Conservation (phyloP, 257 asterid genomes). For the Solanum pinnatisectum region DNA sequence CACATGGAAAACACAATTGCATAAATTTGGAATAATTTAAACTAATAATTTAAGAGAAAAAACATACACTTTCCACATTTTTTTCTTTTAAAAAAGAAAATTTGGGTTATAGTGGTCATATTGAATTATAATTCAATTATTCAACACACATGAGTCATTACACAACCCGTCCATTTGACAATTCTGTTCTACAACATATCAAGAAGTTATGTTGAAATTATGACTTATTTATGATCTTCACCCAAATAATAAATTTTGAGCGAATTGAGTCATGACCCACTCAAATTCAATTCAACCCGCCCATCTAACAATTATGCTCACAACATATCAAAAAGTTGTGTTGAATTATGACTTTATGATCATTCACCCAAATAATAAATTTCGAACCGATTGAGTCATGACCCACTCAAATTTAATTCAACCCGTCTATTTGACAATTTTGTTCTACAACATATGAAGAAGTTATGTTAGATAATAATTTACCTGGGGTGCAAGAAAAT, state of each 20-base stretch:
- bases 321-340: background rate
- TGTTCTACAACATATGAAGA: background rate
- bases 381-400: background rate
- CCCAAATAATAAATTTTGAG: background rate
- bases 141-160: background rate
- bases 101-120: background rate
- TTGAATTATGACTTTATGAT: too few relatives aligned
- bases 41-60: background rate
- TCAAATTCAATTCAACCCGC: background rate
- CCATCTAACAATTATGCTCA: background rate
- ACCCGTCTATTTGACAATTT: too few relatives aligned
- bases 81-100: background rate
- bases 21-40: background rate
- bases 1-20: background rate
- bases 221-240: background rate
- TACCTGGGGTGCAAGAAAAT: slow-evolving; percentile 73
- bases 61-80: background rate
- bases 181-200: background rate
- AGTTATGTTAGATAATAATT: background rate
- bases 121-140: background rate
- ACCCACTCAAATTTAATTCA: background rate
- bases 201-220: background rate
- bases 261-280: background rate
- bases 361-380: too few relatives aligned
- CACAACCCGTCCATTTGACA: background rate